Conservation (phyloP, 1,284 basidiomycete genomes). For the Takashimella koratensis region DNA sequence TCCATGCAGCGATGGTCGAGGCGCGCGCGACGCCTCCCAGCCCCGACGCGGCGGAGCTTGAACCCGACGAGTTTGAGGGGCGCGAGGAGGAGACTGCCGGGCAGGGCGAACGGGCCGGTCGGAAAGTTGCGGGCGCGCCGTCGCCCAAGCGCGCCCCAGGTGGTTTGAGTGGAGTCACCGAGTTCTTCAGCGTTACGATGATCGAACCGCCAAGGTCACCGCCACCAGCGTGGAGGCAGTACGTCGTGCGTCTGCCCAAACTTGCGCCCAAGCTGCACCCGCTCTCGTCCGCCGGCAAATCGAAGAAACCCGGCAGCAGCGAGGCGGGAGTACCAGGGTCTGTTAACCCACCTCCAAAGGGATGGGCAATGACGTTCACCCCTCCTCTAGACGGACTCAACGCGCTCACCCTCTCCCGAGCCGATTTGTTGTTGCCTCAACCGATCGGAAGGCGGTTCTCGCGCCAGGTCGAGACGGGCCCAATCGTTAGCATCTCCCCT, state of each 20-base stretch:
- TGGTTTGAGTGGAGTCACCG: not conserved
- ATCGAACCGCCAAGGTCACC: constrained; percentile 44
- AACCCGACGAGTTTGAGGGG: not conserved
- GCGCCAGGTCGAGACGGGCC: constrained; percentile 20
- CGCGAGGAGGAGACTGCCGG: constrained; percentile 14
- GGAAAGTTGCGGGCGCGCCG: constrained; percentile 5
- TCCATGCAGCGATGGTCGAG: constrained; percentile 71
- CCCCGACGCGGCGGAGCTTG: constrained; percentile 9
- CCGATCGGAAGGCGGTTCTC: constrained; percentile 30
- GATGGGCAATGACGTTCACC: constrained; percentile 69
- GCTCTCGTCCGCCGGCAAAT: constrained; percentile 20
- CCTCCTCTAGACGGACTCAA: constrained; percentile 68
- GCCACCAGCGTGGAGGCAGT: constrained; percentile 55
- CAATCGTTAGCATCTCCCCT: constrained; percentile 37
- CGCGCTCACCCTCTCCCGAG: constrained; percentile 60
- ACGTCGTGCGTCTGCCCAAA: constrained; percentile 60
- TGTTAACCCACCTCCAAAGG: constrained; percentile 50
- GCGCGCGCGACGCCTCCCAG: constrained; percentile 58
- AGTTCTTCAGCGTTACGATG: constrained; percentile 42
- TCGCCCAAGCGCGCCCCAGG: constrained; percentile 2
- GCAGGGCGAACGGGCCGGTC: constrained; percentile 6
- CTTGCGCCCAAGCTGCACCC: constrained; percentile 15
- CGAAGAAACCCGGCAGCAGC: constrained; percentile 3
- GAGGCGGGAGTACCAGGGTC: not conserved
- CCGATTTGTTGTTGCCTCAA: constrained; percentile 62